A percentile compares a stretch with the other conserved stretches of the same genome.
Conservation (phyloP, 1,284 basidiomycete genomes). For the Inonotus obliquus region DNA sequence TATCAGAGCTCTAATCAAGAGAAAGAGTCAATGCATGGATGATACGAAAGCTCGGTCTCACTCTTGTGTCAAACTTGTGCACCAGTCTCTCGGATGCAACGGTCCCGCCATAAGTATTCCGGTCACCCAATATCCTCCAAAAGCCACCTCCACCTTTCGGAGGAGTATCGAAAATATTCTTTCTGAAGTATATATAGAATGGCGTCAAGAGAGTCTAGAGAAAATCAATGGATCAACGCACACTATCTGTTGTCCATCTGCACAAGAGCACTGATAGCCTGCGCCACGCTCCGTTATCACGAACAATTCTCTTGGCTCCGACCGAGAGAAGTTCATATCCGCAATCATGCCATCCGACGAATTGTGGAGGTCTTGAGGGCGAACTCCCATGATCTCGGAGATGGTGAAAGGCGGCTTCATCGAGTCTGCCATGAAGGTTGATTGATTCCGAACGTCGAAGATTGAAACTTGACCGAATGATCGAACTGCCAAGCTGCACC, state of each 20-base stretch:
- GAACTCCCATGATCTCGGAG: conserved; percentile 15
- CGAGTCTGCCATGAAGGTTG: background rate
- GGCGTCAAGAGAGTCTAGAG: background rate
- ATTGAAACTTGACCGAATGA: conserved; percentile 27
- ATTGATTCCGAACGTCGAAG: conserved; percentile 25
- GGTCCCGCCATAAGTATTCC: conserved; percentile 3
- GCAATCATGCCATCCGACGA: conserved; percentile 12
- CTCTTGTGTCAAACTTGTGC: conserved; percentile 14
- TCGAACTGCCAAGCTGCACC: conserved; percentile 22
- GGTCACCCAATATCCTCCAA: conserved; percentile 25
- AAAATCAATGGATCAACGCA: conserved; percentile 11
- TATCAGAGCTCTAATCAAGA: background rate
- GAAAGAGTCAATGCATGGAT: background rate
- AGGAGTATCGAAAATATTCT: conserved; percentile 1
- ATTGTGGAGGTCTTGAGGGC: conserved; percentile 14
- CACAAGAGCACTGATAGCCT: conserved; percentile 16
- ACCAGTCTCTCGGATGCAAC: conserved; percentile 7
- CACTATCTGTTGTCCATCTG: conserved; percentile 13
- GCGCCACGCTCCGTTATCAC: conserved; percentile 23
- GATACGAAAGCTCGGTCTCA: background rate
- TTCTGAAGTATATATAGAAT: background rate
- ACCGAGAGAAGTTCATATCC: conserved; percentile 20
- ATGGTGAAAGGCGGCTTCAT: conserved; percentile 1
- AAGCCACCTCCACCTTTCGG: conserved; percentile 24
- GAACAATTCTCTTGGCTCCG: conserved; percentile 14